Conservation (phyloP, 1,139 yeast species). For the Meyerozyma carpophila region DNA sequence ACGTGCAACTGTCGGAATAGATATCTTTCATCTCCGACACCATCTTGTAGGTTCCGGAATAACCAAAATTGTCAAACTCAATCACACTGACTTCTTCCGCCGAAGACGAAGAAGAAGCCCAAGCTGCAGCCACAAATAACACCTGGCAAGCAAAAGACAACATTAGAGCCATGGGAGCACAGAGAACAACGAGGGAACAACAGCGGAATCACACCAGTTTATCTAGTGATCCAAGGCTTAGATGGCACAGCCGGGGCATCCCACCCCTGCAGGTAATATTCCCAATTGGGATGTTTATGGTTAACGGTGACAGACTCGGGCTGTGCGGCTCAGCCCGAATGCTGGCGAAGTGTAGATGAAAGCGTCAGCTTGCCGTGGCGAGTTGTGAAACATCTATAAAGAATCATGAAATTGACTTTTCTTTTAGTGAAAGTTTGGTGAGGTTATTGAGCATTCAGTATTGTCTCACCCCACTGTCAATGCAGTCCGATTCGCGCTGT, state of each 20-base stretch:
- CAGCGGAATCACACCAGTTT: too few relatives aligned
- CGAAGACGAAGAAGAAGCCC: neutral
- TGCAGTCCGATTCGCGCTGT: too few relatives aligned
- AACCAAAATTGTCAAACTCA: conserved; percentile 48
- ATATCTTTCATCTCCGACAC: conserved; percentile 54
- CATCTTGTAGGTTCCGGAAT: conserved; percentile 68
- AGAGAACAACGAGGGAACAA: neutral
- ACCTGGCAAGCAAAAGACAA: neutral
- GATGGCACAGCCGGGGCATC: neutral
- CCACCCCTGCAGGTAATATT: neutral
- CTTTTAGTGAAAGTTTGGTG: too few relatives aligned
- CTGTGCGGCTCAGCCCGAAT: neutral
- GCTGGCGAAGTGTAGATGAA: too few relatives aligned
- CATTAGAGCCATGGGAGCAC: neutral
- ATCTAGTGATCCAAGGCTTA: neutral
- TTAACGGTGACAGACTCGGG: neutral
- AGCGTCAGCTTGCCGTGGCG: too few relatives aligned
- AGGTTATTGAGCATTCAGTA: too few relatives aligned
- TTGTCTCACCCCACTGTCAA: too few relatives aligned
- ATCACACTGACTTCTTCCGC: conserved; percentile 8
- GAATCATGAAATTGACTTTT: too few relatives aligned
- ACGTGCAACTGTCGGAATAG: conserved; percentile 49
- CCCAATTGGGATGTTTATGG: neutral
- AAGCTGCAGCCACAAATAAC: neutral
- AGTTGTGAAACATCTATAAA: too few relatives aligned